Evolutionary conservation across 1,139 yeast species (phyloP).

Genomic region (Kurtzmaniella natalensis): DNA sequence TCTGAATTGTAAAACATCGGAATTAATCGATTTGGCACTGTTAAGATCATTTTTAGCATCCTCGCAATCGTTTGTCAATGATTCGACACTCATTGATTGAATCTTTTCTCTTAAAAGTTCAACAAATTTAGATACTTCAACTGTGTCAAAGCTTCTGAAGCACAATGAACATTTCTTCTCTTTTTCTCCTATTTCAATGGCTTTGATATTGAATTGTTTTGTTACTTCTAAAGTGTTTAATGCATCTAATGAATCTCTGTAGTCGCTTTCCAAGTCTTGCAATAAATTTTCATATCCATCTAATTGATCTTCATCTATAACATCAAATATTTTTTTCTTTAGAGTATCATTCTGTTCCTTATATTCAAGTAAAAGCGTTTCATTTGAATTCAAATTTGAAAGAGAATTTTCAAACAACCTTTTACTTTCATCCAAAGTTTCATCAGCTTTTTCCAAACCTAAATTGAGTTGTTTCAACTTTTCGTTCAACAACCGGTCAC

Average conservation of each 20-base stretch:
- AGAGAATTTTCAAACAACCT: conserved; percentile 13
- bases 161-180: conserved; percentile 63
- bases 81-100: conserved; percentile 31
- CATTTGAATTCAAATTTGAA: conserved; percentile 11
- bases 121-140: conserved; percentile 28
- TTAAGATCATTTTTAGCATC: conserved; percentile 28
- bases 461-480: conserved; percentile 4
- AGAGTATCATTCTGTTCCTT: conserved; percentile 15
- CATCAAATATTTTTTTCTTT: conserved; percentile 19
- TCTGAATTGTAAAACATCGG: conserved; percentile 25
- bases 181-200: conserved; percentile 55
- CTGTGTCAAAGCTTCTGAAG: conserved; percentile 48
- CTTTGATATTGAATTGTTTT: conserved; percentile 57
- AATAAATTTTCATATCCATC: conserved; percentile 46
- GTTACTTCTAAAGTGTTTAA: conserved; percentile 64
- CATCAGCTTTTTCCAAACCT: conserved; percentile 4
- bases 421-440: conserved; percentile 6
- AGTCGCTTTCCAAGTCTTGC: conserved; percentile 57
- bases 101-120: conserved; percentile 34
- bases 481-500: conserved; percentile 16
- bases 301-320: conserved; percentile 42
- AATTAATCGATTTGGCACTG: conserved; percentile 21
- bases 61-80: conserved; percentile 31
- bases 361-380: conserved; percentile 11
- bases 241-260: conserved; percentile 55